Base-by-base conservation (phyloP, 164 flowering plant species). In the Amborella trichopoda region DNA sequence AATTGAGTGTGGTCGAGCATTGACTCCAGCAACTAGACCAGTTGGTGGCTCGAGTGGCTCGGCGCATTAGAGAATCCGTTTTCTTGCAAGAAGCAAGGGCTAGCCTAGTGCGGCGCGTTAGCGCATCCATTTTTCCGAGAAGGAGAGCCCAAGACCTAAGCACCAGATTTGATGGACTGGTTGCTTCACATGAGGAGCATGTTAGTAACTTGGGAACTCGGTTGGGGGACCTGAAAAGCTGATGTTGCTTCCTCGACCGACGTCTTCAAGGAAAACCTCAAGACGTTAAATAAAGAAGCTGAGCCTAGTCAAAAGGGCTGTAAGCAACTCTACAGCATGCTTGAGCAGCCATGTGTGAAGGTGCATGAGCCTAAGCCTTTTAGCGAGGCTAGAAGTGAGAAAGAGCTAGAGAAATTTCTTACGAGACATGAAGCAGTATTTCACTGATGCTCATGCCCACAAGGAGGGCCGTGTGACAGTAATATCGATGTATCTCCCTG, bases 351-450 rank as follows among this genome's bases (percentile, higher is more conserved):
- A 30, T 8, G 14, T 9, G 22, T 23, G 1, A 48, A 48, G 22
- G 53, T 55, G 4, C 53, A 40, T 14, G 30, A 55, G 20, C 53
- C 53, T 10, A 48, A 48, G 21, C 17, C 53, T 2, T 40, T 47
- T 19, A 4, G 6, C 41, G 48, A 40, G 4, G 14, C 28, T 13
- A 28, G 40, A 9, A 28, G 22, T 40, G 46, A 46, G 9, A 48
- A 55, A 18, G 53, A 28, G 18, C 30, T 58, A n/a, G 47, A 51
- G 37, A 58, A 58, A 10, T 52, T 44, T 30, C 3, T 58, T 0
- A n/a, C 32, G 52, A 41, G 33, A 58, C 23, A 51, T 58, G 51
- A 56, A 52, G 25, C 40, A 52, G 26, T 46, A 52, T 23, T 58
- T 58, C 16, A 26, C 2, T 2, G 44, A 39, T 36, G 45, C 49